These are phyloP conservation scores for Phytophthora foliorum DNA, from an alignment of 352 stramenopile genomes.

Conservation along the genomic window DNA sequence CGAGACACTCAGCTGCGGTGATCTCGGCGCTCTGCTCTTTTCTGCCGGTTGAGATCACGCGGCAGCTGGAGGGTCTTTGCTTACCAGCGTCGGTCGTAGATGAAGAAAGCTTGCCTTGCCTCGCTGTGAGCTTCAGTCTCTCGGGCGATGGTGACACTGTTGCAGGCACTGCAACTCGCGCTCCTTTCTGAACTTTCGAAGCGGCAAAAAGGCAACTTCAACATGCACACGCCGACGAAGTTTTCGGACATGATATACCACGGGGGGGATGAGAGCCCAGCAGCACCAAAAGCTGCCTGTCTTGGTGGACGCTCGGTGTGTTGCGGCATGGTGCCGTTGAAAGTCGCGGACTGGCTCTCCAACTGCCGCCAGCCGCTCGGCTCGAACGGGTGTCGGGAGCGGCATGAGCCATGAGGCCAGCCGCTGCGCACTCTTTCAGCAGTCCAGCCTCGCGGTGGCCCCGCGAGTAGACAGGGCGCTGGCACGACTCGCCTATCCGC, in stretches of 20 bases:
- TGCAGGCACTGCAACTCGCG: background rate
- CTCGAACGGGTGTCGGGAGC: background rate
- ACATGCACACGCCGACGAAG: conserved; percentile 7
- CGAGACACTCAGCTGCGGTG: background rate
- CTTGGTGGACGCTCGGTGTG: background rate
- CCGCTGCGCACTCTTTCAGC: conserved; percentile 19
- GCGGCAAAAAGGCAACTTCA: conserved; percentile 27
- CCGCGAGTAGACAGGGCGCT: conserved; percentile 20
- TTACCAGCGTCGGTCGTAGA: background rate
- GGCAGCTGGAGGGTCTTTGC: background rate
- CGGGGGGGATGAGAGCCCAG: background rate
- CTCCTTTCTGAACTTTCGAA: conserved; percentile 9
- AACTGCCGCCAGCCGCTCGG: background rate
- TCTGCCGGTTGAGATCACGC: no score
- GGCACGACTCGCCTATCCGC: background rate
- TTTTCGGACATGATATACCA: conserved; percentile 14
- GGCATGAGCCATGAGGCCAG: background rate
- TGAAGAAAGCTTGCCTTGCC: background rate
- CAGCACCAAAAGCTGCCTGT: background rate
- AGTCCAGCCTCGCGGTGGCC: conserved; percentile 4
- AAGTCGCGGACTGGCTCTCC: conserved; percentile 11
- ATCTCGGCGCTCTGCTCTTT: background rate
- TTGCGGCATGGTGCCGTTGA: background rate
- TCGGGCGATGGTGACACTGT: background rate
- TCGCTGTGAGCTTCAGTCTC: background rate